Conservation (phyloP, 2,329 filamentous ascomycete genomes). For the Alternaria gaisen region DNA sequence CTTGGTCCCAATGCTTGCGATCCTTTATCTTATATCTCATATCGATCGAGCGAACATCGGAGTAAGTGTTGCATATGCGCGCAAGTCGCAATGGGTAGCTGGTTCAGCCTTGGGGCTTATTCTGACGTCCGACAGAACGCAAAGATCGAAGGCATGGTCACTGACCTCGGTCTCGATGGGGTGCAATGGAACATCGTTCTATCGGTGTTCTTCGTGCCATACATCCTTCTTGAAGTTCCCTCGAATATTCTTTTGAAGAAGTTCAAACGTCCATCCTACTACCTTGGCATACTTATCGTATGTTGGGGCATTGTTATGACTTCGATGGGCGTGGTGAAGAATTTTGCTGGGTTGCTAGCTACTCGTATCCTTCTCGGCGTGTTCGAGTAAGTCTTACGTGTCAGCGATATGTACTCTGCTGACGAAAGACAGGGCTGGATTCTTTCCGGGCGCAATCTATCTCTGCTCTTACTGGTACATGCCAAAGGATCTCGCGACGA, state of each 20-base stretch:
- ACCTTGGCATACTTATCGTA: not conserved
- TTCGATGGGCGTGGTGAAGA: not conserved
- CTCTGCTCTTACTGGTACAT: conserved; percentile 49
- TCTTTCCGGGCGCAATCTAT: conserved; percentile 49
- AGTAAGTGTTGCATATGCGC: conserved; percentile 9
- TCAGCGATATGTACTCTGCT: not conserved
- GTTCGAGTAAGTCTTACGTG: conserved; percentile 25
- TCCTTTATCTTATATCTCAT: conserved; percentile 55
- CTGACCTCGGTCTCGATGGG: conserved; percentile 63
- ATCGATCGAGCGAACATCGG: conserved; percentile 72
- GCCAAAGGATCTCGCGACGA: conserved; percentile 43
- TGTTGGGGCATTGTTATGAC: not conserved
- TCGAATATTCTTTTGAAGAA: conserved; percentile 52
- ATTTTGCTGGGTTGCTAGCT: not conserved
- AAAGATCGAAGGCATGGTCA: conserved; percentile 68
- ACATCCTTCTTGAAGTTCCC: conserved; percentile 48
- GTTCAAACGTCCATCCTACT: not conserved
- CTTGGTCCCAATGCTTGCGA: conserved; percentile 51
- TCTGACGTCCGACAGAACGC: conserved; percentile 55
- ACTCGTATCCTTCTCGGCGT: not conserved
- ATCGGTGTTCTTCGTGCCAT: conserved; percentile 66
- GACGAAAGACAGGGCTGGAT: conserved; percentile 26
- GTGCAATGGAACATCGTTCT: conserved; percentile 57
- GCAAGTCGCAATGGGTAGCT: not conserved
- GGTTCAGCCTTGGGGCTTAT: not conserved